Percentiles rank a stretch among this genome's conserved stretches.
Conservation (phyloP, 495 filamentous ascomycete genomes). For the Aspergillus kassunensis region DNA sequence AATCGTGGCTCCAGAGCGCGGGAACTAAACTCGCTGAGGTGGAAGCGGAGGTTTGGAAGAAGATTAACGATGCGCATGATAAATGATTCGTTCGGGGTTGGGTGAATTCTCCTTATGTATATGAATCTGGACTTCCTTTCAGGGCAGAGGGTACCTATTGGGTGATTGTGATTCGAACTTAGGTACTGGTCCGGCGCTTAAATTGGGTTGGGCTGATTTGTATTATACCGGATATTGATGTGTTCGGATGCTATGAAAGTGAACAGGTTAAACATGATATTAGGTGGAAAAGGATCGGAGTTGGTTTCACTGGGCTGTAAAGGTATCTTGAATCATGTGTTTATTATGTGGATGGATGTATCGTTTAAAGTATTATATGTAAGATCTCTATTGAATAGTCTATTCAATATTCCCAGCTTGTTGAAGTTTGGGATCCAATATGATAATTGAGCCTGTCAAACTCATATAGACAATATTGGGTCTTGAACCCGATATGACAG, state of each 20-base stretch:
- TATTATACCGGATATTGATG: no score
- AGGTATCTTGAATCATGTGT: no score
- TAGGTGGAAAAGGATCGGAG: no score
- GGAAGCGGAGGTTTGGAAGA: constrained; percentile 69
- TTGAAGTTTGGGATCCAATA: constrained; percentile 5
- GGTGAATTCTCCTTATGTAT: no score
- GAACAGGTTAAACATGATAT: no score
- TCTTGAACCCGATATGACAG: constrained; percentile 8
- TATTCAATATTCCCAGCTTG: constrained; percentile 10
- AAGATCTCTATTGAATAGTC: constrained; percentile 2
- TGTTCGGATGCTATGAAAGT: no score
- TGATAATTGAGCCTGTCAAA: constrained; percentile 17
- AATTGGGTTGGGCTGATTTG: background rate
- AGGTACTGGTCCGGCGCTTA: background rate
- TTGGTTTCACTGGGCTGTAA: no score
- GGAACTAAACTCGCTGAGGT: constrained; percentile 59
- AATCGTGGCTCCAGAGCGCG: constrained; percentile 57
- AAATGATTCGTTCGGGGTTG: constrained; percentile 10
- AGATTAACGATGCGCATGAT: constrained; percentile 51
- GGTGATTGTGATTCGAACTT: no score
- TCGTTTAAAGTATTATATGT: background rate
- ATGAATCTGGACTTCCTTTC: no score
- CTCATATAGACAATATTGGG: constrained; percentile 17
- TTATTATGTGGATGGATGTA: no score
- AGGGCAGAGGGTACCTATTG: no score